These are phyloP conservation scores for Pseudopyrenochaeta lycopersici DNA, from an alignment of 2,329 filamentous ascomycete genomes.

Conservation along the genomic window DNA sequence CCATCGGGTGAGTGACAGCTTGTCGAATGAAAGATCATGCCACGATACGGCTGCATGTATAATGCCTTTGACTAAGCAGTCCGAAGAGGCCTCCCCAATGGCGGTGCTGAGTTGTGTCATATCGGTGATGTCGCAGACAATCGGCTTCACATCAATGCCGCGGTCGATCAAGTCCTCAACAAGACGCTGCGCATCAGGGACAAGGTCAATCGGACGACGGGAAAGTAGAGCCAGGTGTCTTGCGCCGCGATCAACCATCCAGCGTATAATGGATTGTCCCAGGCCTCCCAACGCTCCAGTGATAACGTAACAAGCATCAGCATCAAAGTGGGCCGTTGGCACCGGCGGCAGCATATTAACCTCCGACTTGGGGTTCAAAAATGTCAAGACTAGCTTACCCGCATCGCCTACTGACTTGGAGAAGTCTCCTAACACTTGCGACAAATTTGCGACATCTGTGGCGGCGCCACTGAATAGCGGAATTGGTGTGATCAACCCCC, in stretches of 20 bases:
- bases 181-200: not conserved
- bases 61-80: not conserved
- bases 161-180: not conserved
- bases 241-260: constrained; percentile 22
- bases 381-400: constrained; percentile 8
- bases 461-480: no score
- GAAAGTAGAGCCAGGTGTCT: constrained; percentile 10
- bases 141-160: constrained; percentile 5
- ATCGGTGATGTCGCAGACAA: constrained; percentile 2
- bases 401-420: not conserved
- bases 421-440: not conserved
- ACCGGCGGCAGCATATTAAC: not conserved
- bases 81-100: not conserved
- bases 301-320: constrained; percentile 14
- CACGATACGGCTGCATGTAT: not conserved
- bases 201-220: constrained; percentile 1
- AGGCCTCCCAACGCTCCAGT: constrained; percentile 19
- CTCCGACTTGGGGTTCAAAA: not conserved
- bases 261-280: constrained; percentile 9
- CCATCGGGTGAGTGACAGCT: not conserved
- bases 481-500: not conserved
- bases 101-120: not conserved
- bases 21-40: constrained; percentile 6
- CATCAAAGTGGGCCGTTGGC: constrained; percentile 2
- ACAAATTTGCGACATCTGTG: not conserved